phyloP scores from a whole-genome alignment of 1,284 basidiomycete species.

The Sporisorium graminicola region DNA sequence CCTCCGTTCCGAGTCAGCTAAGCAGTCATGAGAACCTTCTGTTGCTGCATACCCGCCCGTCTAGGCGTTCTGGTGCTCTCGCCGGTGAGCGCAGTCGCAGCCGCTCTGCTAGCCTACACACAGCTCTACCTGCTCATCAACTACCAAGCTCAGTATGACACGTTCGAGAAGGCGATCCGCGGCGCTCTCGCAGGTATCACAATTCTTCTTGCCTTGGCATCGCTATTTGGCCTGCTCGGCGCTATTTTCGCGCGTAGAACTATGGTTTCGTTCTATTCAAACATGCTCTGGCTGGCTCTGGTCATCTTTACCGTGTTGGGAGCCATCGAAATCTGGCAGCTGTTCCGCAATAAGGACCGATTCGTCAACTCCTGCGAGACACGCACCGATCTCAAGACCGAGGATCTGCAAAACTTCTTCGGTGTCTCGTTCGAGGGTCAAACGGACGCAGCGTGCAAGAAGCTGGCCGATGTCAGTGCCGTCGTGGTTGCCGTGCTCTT shows the following conservation, averaged over 20 bases:
- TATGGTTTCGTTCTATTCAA: conserved; percentile 32
- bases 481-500: conserved; percentile 22
- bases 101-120: conserved; percentile 21
- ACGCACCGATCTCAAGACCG: conserved; percentile 4
- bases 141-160: conserved; percentile 13
- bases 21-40: conserved; percentile 28
- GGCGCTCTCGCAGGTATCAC: conserved; percentile 32
- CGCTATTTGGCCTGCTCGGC: conserved; percentile 32
- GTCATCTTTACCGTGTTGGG: conserved; percentile 26
- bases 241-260: conserved; percentile 10
- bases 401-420: conserved; percentile 16
- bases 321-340: conserved; percentile 28
- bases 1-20: not conserved
- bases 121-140: conserved; percentile 31
- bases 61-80: conserved; percentile 33
- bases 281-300: conserved; percentile 32
- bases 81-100: conserved; percentile 11
- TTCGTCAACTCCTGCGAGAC: conserved; percentile 9
- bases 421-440: conserved; percentile 12
- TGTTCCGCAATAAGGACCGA: conserved; percentile 17
- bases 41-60: conserved; percentile 36
- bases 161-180: conserved; percentile 25
- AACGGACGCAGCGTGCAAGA: conserved; percentile 10
- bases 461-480: conserved; percentile 18
- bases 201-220: conserved; percentile 23